Evolutionary conservation across 352 stramenopile species (phyloP), one percentile per base, ranked within the genome.

Genomic region (Phytophthora ohioensis): DNA sequence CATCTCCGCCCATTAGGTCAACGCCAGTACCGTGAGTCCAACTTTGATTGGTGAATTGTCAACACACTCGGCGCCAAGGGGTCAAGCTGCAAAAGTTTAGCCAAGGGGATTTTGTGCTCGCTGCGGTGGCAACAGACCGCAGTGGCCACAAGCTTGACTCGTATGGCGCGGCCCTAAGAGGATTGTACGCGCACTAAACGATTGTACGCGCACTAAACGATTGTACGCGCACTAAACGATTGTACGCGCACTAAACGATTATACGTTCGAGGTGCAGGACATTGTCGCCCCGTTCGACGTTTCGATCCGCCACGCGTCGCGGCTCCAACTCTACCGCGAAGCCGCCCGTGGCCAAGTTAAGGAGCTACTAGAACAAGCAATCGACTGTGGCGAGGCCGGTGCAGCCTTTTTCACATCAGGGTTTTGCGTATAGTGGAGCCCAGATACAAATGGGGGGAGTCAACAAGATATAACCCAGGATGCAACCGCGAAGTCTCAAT

Each of bases 241-340:
- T n/a, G 6, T 75, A 0, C 12, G 2, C 0, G 54, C 54, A 2
- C 35, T 73, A 1, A 67, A 48, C 10, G 55, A 68, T 35, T 71
- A 66, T 39, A 65, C 59, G 3, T 79, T 73, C 17, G 67, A 79
- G 21, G 55, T 76, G 0, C 72, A 76, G 15, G 48, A 79, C 38
- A 13, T 79, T 0, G 32, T 64, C 1, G 52, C 15, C 2, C 66
- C 67, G 3, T 69, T 62, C 12, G 41, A 12, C 7, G 9, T 60
- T 13, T 49, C 48, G 7, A 31, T 70, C 2, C 12, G 34, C 9
- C 69, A 77, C 46, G 58, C 63, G 9, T 48, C 63, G 3, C 53
- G 51, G 3, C 53, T 76, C 1, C 52, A 67, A 27, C 8, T 68
- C 0, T 70, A 77, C 42, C 6, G n/a, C 1, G 63, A 71, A 0